Evolutionary conservation across 148 eudicot species (phyloP).

Genomic region (Cornus suecica): DNA sequence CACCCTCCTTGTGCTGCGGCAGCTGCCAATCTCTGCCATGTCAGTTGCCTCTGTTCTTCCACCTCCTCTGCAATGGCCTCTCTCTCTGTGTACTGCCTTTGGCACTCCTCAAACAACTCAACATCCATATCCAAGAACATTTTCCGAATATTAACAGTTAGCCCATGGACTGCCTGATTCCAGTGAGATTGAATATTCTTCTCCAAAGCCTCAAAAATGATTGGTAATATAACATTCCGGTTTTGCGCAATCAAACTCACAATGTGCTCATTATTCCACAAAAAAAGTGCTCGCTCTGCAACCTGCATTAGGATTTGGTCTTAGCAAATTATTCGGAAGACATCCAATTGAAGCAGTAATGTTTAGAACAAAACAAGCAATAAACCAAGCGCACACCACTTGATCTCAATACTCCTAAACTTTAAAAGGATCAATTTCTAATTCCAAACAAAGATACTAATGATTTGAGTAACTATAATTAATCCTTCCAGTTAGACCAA

Average conservation of each 20-base stretch:
- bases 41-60: conserved; percentile 15
- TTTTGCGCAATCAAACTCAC: conserved; percentile 21
- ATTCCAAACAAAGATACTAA: not conserved
- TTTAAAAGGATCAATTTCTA: no score
- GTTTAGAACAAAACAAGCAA: not conserved
- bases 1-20: conserved; percentile 14
- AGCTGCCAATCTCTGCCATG: conserved; percentile 19
- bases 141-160: conserved; percentile 27
- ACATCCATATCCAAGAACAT: conserved; percentile 30
- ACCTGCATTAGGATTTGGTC: conserved; percentile 11
- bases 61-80: conserved; percentile 7
- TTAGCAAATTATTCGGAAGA: not conserved
- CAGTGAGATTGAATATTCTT: conserved; percentile 25
- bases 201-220: conserved; percentile 26
- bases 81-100: conserved; percentile 16
- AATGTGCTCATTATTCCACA: conserved; percentile 32
- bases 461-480: not conserved
- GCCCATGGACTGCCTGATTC: conserved; percentile 21
- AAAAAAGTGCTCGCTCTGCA: conserved; percentile 27
- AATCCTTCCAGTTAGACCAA: not conserved
- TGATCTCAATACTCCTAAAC: no score
- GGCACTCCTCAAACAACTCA: conserved; percentile 24
- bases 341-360: not conserved
- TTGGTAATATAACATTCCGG: conserved; percentile 25
- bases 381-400: not conserved